phyloP scores from a whole-genome alignment of 1,139 yeast genomes.

The Geotrichum candidum region DNA sequence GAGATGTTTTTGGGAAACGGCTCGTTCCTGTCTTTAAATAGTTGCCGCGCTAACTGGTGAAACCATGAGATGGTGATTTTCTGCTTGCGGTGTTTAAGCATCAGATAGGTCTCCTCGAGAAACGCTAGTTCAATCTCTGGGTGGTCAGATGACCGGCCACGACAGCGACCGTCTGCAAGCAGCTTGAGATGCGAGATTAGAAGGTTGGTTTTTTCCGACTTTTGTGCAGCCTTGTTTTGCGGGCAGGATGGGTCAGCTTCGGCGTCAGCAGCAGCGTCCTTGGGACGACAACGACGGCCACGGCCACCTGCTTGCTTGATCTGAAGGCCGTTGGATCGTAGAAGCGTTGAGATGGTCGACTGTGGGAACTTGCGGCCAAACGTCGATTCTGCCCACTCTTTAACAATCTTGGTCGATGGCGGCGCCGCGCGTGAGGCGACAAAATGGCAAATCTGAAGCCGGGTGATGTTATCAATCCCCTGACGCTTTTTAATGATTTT shows the following conservation, averaged over 20 bases:
- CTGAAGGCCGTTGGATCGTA: constrained; percentile 10
- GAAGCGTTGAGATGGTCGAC: constrained; percentile 11
- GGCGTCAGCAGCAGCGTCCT: neutral
- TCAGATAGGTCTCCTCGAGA: constrained; percentile 10
- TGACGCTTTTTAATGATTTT: neutral
- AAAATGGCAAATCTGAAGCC: constrained; percentile 13
- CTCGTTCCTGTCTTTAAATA: neutral
- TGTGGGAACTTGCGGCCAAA: constrained; percentile 13
- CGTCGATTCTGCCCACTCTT: constrained; percentile 9
- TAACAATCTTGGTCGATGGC: constrained; percentile 7
- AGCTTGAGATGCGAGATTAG: constrained; percentile 2
- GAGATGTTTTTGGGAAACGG: constrained; percentile 5
- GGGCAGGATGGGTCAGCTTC: neutral
- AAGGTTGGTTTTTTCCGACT: constrained; percentile 3
- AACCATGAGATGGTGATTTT: neutral
- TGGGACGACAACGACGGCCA: constrained; percentile 7
- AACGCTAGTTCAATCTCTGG: constrained; percentile 3
- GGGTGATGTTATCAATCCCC: constrained; percentile 6
- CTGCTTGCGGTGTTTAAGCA: neutral
- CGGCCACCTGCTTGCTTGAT: constrained; percentile 12
- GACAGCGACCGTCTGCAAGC: constrained; percentile 9
- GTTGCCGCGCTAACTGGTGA: neutral
- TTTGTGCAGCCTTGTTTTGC: neutral
- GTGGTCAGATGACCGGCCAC: constrained; percentile 7
- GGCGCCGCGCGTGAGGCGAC: constrained; percentile 3